phyloP scores from a whole-genome alignment of 331 rosid genomes.

The Stylosanthes scabra region DNA sequence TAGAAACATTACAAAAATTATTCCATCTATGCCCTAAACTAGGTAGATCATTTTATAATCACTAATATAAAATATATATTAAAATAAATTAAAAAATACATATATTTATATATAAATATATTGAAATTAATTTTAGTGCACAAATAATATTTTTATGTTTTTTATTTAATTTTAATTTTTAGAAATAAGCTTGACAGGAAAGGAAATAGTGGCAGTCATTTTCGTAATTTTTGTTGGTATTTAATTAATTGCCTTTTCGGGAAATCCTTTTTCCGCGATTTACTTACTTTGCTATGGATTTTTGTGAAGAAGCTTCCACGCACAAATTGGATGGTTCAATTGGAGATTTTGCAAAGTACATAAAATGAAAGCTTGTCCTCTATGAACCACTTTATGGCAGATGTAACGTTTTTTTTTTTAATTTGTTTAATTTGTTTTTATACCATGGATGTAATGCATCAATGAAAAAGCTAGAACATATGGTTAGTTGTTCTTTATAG shows the following conservation, averaged over 20 bases:
- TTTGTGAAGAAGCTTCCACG: neutral
- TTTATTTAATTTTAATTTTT: too few relatives aligned
- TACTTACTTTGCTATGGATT: neutral
- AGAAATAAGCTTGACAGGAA: too few relatives aligned
- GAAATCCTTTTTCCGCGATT: neutral
- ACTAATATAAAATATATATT: too few relatives aligned
- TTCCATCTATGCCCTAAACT: too few relatives aligned
- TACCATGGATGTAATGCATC: neutral
- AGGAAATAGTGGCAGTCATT: neutral
- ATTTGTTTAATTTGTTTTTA: neutral
- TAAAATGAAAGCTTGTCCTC: conserved; percentile 18
- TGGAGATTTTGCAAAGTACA: neutral
- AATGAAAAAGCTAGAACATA: neutral
- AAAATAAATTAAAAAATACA: too few relatives aligned
- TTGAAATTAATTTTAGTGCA: too few relatives aligned
- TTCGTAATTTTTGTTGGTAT: neutral
- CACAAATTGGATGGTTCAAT: neutral
- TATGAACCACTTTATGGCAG: conserved; percentile 8
- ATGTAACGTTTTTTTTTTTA: neutral
- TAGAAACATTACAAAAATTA: too few relatives aligned
- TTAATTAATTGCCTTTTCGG: neutral
- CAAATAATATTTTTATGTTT: too few relatives aligned
- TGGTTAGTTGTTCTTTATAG: neutral
- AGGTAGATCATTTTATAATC: too few relatives aligned
- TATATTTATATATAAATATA: too few relatives aligned